These are phyloP conservation scores for Chlamydomonas applanata DNA, from an alignment of 139 green algal species.

Conservation along the genomic window DNA sequence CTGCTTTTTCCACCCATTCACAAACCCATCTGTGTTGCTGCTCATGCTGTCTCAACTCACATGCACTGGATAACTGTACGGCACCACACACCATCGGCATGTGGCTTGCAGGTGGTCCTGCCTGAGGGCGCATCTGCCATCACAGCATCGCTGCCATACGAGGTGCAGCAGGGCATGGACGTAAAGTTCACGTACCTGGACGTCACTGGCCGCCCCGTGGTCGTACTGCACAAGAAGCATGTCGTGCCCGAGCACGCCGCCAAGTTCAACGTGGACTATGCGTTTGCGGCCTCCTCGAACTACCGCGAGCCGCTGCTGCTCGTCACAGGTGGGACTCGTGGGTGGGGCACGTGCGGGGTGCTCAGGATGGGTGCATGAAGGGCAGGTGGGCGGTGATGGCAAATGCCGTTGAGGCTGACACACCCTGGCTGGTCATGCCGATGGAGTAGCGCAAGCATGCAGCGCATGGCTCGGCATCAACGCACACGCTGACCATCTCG, in stretches of 20 bases:
- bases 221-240: slow-evolving; percentile 71
- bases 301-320: slow-evolving; percentile 73
- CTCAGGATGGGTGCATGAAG: not conserved
- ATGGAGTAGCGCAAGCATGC: not conserved
- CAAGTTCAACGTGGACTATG: slow-evolving; percentile 61
- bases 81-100: no score
- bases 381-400: not conserved
- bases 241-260: slow-evolving; percentile 46
- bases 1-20: no score
- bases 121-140: slow-evolving; percentile 71
- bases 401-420: no score
- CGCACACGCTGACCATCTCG: not conserved
- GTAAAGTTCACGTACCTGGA: slow-evolving; percentile 86
- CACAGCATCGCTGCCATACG: slow-evolving; percentile 42
- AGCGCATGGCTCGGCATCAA: not conserved
- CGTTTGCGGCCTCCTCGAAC: slow-evolving; percentile 35
- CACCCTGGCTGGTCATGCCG: not conserved
- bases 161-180: slow-evolving; percentile 44
- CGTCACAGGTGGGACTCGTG: slow-evolving; percentile 28
- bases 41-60: no score
- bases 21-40: no score
- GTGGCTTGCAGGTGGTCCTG: slow-evolving; percentile 83
- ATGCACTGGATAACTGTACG: no score
- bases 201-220: slow-evolving; percentile 73
- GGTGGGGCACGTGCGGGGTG: not conserved